Base-by-base conservation (phyloP, 768 basidiomycete genomes). In the Mycena pura region DNA sequence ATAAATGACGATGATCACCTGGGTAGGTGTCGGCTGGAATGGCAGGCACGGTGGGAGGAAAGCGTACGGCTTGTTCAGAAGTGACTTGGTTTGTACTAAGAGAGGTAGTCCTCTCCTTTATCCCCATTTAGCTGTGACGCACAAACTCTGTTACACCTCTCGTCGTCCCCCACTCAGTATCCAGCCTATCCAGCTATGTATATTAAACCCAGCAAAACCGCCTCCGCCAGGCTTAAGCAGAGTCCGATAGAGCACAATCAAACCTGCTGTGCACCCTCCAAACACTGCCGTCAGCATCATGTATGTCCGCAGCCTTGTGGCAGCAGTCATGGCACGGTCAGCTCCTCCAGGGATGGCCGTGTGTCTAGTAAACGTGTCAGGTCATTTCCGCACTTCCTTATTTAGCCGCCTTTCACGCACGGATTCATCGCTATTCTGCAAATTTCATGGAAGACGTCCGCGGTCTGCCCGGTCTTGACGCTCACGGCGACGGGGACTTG, bases 401-500 rank as follows among this genome's bases (percentile, higher is more conserved):
- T 1, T 34, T 31, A 32, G 31, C 48, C n/a, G 38, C 54, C 22
- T 65, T 48, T 31, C 44, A 86, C 91, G 70, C 72, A 95, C 94
- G 94, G 94, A 57, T 89, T 88, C 83, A 94, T 87, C 7, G 92
- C 94, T 69, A 93, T 88, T 58, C 84, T 78, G 71, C 91, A 92
- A 67, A 95, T 91, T 27, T 85, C 88, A 69, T 94, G 89, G 81
- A 93, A 96, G 19, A 96, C 88, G 70, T 93, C 92, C 25, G 92
- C 93, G 11, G 83, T 88, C 72, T 94, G 91, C 44, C 87, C 91
- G 4, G 88, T 88, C 75, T 90, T 91, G 41, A 96, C 89, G 73
- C 93, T 96, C 27, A 99, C 94, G 3, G 96, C 89, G 43, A 99
- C 94, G 25, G 96, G 96, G 5, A 96, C 94, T 64, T 91, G 93